Conservation (phyloP, 2,329 filamentous ascomycete species). For the Juglanconis sp. region DNA sequence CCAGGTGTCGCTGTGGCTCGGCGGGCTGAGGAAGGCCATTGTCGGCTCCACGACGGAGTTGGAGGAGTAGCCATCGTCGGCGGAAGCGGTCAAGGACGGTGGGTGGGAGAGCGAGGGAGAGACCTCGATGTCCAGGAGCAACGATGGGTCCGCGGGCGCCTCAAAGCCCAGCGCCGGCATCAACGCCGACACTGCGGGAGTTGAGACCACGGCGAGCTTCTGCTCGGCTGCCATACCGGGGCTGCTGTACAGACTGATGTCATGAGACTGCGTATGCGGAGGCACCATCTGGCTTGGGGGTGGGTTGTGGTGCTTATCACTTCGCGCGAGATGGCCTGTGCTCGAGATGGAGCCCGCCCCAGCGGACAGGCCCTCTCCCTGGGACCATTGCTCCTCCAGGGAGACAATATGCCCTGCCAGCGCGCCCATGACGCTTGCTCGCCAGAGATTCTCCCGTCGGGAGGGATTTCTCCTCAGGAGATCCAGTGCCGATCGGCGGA, state of each 20-base stretch:
- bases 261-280: not conserved
- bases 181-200: not conserved
- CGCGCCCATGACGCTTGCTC: conserved; percentile 26
- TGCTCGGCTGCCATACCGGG: not conserved
- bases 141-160: conserved; percentile 1
- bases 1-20: not conserved
- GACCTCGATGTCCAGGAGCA: conserved; percentile 1
- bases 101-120: conserved; percentile 3
- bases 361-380: not conserved
- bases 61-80: conserved; percentile 9
- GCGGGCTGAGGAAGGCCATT: conserved; percentile 5
- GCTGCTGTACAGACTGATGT: not conserved
- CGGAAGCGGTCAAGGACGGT: conserved; percentile 1
- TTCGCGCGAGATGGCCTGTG: not conserved
- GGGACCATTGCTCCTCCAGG: conserved; percentile 31
- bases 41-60: conserved; percentile 7
- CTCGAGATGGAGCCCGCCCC: conserved; percentile 2
- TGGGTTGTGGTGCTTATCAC: not conserved
- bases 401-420: conserved; percentile 33
- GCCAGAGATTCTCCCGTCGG: conserved; percentile 37
- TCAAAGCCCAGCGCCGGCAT: not conserved
- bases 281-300: not conserved
- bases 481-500: conserved; percentile 33
- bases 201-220: not conserved
- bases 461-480: conserved; percentile 27